A percentile compares a stretch with the other conserved stretches of the same genome.
phyloP scores from a whole-genome alignment of 106 monocot species.

The Phalaenopsis aphrodite region DNA sequence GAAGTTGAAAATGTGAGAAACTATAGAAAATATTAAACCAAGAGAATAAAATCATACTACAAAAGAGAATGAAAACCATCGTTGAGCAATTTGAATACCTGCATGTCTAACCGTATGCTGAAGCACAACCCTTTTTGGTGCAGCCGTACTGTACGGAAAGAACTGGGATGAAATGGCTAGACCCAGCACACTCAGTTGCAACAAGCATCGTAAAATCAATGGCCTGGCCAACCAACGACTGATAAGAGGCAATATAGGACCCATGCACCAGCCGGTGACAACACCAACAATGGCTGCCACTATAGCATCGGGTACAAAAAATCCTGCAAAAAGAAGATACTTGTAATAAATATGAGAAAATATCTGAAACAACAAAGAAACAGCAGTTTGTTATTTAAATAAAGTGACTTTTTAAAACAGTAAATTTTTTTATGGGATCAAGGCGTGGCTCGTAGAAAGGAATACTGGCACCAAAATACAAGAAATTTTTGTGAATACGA shows the following conservation, averaged over 20 bases:
- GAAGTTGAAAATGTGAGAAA: background rate
- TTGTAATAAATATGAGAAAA: background rate
- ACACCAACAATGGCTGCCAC: slow-evolving; percentile 77
- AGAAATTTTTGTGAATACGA: background rate
- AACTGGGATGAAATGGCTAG: slow-evolving; percentile 79
- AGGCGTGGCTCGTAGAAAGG: background rate
- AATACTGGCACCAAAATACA: background rate
- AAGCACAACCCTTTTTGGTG: slow-evolving; percentile 91
- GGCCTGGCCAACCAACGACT: slow-evolving; percentile 64
- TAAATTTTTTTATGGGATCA: background rate
- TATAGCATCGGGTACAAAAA: slow-evolving; percentile 74
- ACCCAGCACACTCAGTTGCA: slow-evolving; percentile 60
- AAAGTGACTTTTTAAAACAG: background rate
- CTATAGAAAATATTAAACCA: background rate
- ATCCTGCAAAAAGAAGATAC: slow-evolving; percentile 45
- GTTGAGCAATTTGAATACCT: slow-evolving; percentile 27
- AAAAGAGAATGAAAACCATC: background rate
- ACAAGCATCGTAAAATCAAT: slow-evolving; percentile 55
- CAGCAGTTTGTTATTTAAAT: background rate
- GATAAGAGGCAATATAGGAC: slow-evolving; percentile 69
- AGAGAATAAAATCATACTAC: slow-evolving; percentile 1
- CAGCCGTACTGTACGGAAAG: slow-evolving; percentile 73
- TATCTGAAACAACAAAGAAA: background rate
- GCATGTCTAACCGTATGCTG: slow-evolving; percentile 65
- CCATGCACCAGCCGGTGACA: slow-evolving; percentile 76